Evolutionary conservation across 495 filamentous ascomycete species (phyloP), one percentile per base, ranked within the genome.

Genomic region (Parathielavia hyrcaniae): DNA sequence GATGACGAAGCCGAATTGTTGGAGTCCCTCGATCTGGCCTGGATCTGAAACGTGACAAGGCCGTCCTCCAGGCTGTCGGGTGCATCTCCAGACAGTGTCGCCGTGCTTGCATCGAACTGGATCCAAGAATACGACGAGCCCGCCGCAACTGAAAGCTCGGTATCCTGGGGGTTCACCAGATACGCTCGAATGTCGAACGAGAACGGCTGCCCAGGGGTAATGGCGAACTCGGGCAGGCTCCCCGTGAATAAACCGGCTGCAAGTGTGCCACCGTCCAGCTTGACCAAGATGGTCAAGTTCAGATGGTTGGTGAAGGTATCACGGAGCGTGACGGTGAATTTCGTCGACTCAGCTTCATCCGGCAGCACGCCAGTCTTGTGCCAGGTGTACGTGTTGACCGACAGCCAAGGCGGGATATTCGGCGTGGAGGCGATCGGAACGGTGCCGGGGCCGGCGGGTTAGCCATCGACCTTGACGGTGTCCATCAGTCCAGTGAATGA

Each of bases 321-420:
- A 10, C 69, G 77, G 4, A 86, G 81, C 23, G 75, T 74, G 50
- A 96, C 75, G 1, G 80, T 85, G 50, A 93, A 79, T 57, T 85
- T 88, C 17, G 80, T 71, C 9, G 84, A 80, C 32, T 72, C 67
- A 4, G 79, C 78, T 60, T 74, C 63, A 23, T 70, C 61, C 0
- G 86, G 84, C 16, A 85, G 83, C 2, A 70, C 86, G 1, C 91
- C 91, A 44, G 69, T 79, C 12, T 96, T 68, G 1, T 71, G 71
- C 57, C 90, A 75, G 0, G 81, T 82, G n/a, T 73, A 57, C 13
- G 79, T 72, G 60, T 95, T 79, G 43, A 93, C 77, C 9, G 77
- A 75, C 39, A 95, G 66, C 91, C 91, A 96, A 9, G 74, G 49
- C 0, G 90, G 88, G 0, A 81, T 64, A 34, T 81, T 69, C 1